These are phyloP conservation scores for Colletotrichum tropicicola DNA, from an alignment of 2,329 filamentous ascomycete genomes.

Conservation along the genomic window DNA sequence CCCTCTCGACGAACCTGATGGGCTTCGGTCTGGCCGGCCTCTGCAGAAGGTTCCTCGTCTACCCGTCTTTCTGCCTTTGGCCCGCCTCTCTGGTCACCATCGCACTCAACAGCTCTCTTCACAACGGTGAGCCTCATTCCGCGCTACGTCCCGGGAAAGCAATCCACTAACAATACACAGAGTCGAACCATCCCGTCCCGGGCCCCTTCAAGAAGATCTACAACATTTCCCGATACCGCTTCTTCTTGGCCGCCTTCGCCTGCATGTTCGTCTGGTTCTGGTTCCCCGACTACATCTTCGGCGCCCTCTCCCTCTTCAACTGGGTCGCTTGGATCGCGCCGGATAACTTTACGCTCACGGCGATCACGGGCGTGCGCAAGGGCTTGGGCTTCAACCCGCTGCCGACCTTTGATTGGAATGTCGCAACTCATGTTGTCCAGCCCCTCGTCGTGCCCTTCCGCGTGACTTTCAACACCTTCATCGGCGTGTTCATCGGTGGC, in stretches of 20 bases:
- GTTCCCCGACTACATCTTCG: slow-evolving; percentile 60
- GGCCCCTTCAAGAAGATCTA: slow-evolving; percentile 42
- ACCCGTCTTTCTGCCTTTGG: slow-evolving; percentile 60
- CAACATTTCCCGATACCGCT: slow-evolving; percentile 47
- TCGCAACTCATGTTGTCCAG: slow-evolving; percentile 38
- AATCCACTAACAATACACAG: not conserved
- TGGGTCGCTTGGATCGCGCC: slow-evolving; percentile 62
- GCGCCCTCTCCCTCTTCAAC: slow-evolving; percentile 54
- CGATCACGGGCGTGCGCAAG: slow-evolving; percentile 44
- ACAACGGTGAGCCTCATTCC: slow-evolving; percentile 41
- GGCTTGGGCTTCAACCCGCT: slow-evolving; percentile 48
- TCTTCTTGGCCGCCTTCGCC: slow-evolving; percentile 51
- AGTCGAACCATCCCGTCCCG: slow-evolving; percentile 35
- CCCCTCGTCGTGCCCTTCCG: slow-evolving; percentile 42
- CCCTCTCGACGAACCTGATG: slow-evolving; percentile 58
- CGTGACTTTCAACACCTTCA: slow-evolving; percentile 40
- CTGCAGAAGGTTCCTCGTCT: slow-evolving; percentile 56
- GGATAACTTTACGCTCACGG: slow-evolving; percentile 42
- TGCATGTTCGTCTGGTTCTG: slow-evolving; percentile 61
- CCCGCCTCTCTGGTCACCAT: slow-evolving; percentile 56
- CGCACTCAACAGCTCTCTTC: slow-evolving; percentile 52
- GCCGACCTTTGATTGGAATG: slow-evolving; percentile 52
- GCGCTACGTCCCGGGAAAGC: slow-evolving; percentile 3
- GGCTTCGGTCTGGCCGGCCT: slow-evolving; percentile 62
- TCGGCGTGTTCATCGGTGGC: slow-evolving; percentile 40